Base-by-base conservation (phyloP, 176 grass and related monocot species). In the Ampelocalamus luodianensis region DNA sequence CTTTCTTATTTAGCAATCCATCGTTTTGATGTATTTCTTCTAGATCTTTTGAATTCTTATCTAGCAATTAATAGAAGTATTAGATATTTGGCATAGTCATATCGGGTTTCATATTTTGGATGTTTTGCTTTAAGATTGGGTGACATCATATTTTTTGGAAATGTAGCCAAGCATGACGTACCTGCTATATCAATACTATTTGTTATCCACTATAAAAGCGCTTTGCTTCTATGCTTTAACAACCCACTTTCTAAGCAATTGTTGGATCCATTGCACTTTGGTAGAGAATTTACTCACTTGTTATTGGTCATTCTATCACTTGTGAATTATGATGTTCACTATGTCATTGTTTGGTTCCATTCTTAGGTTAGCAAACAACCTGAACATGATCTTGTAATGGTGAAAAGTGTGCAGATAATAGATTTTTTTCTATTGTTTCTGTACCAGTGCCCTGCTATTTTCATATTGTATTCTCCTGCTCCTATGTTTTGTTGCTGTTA, bases 381-480 rank as follows among this genome's bases (percentile, higher is more conserved):
- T 82, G 22, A 86, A 18, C 40, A 32, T 80, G 39, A 72, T 79
- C 66, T 76, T 37, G 16, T 11, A 36, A 1, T 71, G 27, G 43
- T 70, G 34, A 51, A 69, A 18, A 53, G 15, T 63, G 10, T 59
- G 45, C 18, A 55, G 2, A 75, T 24, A 34, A 32, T 82, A 67
- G 4, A 37, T 77, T 53, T 53, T 15, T 62, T 55, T 72, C 36
- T 50, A 54, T 80, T 26, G 7, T 59, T 76, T 34, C 22, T 59
- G 22, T 83, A 69, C 15, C 27, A 66, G 5, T 65, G 22, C 29
- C 82, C 26, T 65, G 24, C 22, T 72, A 64, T 39, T 83, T 77
- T 61, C 23, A 75, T 50, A 79, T 5, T 85, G 78, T 72, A 68
- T 87, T 87, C 1, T 76, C n/a, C 36, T 79, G n/a, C 24, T 67